phyloP scores from a whole-genome alignment of 73 alveolate genomes.

The Durusdinium trenchii region DNA sequence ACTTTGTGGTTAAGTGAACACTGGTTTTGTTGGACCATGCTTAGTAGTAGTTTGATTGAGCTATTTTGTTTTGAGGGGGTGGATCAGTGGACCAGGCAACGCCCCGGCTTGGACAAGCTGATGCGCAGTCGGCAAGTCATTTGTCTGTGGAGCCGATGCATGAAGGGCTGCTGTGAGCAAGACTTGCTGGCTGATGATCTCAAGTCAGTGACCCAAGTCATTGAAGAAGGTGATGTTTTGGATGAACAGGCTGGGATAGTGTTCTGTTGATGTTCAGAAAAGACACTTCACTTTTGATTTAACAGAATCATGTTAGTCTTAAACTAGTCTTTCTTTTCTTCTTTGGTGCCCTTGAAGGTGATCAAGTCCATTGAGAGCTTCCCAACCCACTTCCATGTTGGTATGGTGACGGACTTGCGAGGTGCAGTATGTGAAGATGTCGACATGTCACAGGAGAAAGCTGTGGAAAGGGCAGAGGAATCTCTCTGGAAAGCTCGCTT shows the following conservation, averaged over 20 bases:
- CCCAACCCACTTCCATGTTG: not conserved
- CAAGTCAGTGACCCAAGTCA: not conserved
- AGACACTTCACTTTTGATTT: no score
- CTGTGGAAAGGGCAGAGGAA: not conserved
- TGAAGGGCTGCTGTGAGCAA: constrained; percentile 13
- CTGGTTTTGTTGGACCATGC: not conserved
- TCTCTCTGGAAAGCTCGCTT: not conserved
- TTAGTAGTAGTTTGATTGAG: not conserved
- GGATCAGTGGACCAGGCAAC: not conserved
- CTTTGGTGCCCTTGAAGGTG: no score
- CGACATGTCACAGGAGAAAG: not conserved
- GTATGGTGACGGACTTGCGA: not conserved
- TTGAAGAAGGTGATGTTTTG: not conserved
- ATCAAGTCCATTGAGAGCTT: not conserved
- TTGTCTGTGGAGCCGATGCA: not conserved
- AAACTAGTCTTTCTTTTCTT: no score
- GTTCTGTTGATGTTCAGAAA: no score
- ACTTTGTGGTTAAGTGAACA: not conserved
- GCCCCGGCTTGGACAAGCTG: not conserved
- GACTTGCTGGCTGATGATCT: not conserved
- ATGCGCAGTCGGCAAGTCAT: not conserved
- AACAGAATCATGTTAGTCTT: no score
- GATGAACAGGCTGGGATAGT: not conserved
- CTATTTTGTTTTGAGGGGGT: not conserved
- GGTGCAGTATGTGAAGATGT: not conserved